Conservation (phyloP, 73 alveolate genomes). For the Loxodes magnus region DNA sequence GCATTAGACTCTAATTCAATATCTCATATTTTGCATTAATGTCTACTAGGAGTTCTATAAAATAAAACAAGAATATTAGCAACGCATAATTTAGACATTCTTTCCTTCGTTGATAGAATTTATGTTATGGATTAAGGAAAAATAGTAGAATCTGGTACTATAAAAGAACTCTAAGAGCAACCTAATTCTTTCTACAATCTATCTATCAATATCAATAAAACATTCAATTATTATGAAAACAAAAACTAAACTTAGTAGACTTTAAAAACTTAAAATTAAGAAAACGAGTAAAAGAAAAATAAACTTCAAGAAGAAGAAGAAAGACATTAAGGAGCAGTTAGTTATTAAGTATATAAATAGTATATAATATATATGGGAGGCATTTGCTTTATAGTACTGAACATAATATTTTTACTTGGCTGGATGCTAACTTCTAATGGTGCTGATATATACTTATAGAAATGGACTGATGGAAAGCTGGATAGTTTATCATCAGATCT, state of each 20-base stretch:
- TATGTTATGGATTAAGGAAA: constrained; percentile 54
- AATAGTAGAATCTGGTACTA: constrained; percentile 40
- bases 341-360: constrained; percentile 16
- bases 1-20: constrained; percentile 77
- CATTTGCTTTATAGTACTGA: constrained; percentile 8
- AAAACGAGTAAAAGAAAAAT: constrained; percentile 29
- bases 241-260: too few relatives aligned
- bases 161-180: constrained; percentile 33
- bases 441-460: background rate
- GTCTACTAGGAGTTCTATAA: constrained; percentile 33
- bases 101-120: constrained; percentile 53
- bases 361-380: constrained; percentile 44
- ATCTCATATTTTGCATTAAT: constrained; percentile 46
- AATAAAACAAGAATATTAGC: constrained; percentile 67
- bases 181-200: constrained; percentile 18
- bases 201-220: constrained; percentile 9
- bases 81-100: constrained; percentile 72
- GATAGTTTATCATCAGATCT: background rate
- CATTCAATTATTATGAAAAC: background rate
- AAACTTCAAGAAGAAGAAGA: constrained; percentile 19
- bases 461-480: background rate
- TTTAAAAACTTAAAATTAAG: constrained; percentile 24
- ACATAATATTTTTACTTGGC: constrained; percentile 18
- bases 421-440: constrained; percentile 13
- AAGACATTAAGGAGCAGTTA: constrained; percentile 20